Percentiles rank a stretch among this genome's conserved stretches.
These are phyloP conservation scores for Hypoxylon lenormandii DNA, from an alignment of 495 filamentous ascomycete species.

Conservation along the genomic window DNA sequence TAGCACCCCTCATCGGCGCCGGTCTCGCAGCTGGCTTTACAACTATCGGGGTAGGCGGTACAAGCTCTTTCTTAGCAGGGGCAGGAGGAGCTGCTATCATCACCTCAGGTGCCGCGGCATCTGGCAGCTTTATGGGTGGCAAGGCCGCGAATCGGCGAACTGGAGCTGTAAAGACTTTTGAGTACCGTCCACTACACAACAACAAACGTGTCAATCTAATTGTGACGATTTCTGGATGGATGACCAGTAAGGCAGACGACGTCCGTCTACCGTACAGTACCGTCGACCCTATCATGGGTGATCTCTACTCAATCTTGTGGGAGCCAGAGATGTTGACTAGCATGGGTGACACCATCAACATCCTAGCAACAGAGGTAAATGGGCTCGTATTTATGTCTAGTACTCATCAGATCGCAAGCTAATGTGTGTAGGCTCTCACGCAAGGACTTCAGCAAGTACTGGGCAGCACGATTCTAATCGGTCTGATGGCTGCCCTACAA, in stretches of 20 bases:
- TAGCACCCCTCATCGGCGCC: conserved; percentile 94
- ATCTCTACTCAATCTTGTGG: conserved; percentile 97
- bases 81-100: conserved; percentile 93
- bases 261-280: conserved; percentile 95
- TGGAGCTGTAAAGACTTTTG: conserved; percentile 93
- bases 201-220: conserved; percentile 97
- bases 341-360: conserved; percentile 98
- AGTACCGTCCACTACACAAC: conserved; percentile 95
- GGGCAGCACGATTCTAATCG: conserved; percentile 85
- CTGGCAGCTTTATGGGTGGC: conserved; percentile 84
- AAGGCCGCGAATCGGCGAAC: conserved; percentile 86
- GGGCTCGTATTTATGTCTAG: background rate
- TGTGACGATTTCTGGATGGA: conserved; percentile 95
- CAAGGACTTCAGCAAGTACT: conserved; percentile 96
- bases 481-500: conserved; percentile 93
- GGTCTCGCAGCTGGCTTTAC: conserved; percentile 95
- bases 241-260: conserved; percentile 97
- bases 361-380: conserved; percentile 92
- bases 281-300: conserved; percentile 96
- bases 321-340: conserved; percentile 97
- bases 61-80: conserved; percentile 87
- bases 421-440: conserved; percentile 77
- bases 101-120: conserved; percentile 86
- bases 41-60: conserved; percentile 91
- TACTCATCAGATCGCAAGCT: background rate